phyloP scores from a whole-genome alignment of 164 flowering plant species.

The Annona squamosa region DNA sequence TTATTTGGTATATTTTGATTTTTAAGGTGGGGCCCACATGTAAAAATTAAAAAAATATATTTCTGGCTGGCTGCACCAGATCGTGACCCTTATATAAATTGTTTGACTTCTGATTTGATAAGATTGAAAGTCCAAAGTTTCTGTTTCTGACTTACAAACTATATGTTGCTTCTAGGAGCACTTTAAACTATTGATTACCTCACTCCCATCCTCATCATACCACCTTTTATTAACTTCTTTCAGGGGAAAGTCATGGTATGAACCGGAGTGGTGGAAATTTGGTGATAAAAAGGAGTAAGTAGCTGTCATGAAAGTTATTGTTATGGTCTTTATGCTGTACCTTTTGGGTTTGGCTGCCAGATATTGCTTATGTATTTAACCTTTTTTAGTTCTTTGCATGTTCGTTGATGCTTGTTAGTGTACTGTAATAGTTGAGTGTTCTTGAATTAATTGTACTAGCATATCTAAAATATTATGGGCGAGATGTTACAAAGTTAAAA shows the following conservation, averaged over 20 bases:
- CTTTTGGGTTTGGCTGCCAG: neutral
- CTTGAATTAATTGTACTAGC: no score
- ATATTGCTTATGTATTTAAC: neutral
- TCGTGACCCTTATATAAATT: neutral
- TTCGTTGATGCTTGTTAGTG: neutral
- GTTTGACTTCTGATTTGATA: neutral
- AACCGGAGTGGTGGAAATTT: slow-evolving; percentile 99
- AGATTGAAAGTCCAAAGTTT: neutral
- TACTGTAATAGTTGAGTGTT: no score
- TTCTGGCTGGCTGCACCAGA: no score
- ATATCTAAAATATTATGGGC: no score
- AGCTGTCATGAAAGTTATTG: slow-evolving; percentile 6
- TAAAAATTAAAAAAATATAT: no score
- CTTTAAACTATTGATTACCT: neutral
- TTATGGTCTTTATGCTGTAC: neutral
- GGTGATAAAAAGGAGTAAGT: slow-evolving; percentile 95
- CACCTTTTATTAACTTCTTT: slow-evolving; percentile 10
- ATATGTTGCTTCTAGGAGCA: neutral
- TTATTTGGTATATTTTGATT: no score
- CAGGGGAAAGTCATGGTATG: slow-evolving; percentile 96
- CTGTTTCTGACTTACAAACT: neutral
- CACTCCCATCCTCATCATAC: neutral
- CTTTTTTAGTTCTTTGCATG: neutral
- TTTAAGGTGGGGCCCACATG: no score
- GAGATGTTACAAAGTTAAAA: no score